Conservation (phyloP, 345 rosid species). For the Nephelium lappaceum region DNA sequence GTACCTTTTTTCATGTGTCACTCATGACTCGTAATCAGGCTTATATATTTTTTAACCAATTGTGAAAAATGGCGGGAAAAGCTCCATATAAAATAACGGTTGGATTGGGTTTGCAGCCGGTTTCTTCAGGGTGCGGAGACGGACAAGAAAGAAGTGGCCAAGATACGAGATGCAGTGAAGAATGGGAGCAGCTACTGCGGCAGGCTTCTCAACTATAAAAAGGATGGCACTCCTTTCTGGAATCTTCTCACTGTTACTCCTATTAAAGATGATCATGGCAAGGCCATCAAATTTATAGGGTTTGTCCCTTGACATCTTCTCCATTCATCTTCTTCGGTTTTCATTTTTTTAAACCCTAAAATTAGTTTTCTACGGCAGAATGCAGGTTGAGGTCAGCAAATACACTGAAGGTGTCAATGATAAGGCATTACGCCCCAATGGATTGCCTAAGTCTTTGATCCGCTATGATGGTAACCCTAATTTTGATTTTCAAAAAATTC, state of each 20-base stretch:
- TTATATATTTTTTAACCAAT: background rate
- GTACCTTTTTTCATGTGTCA: too few relatives aligned
- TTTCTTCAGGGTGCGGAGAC: slow-evolving; percentile 95
- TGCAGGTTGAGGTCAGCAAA: slow-evolving; percentile 99
- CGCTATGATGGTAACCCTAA: slow-evolving; percentile 76
- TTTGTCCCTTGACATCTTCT: slow-evolving; percentile 20
- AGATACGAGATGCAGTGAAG: slow-evolving; percentile 77
- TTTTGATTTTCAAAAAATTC: background rate
- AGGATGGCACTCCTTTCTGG: slow-evolving; percentile 92
- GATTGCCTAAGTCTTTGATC: slow-evolving; percentile 78
- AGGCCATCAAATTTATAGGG: slow-evolving; percentile 92
- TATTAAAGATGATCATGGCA: slow-evolving; percentile 80
- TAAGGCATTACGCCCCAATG: slow-evolving; percentile 82
- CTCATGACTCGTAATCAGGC: too few relatives aligned
- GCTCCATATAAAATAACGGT: background rate
- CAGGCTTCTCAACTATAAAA: slow-evolving; percentile 93
- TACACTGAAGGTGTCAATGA: slow-evolving; percentile 85
- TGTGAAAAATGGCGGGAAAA: background rate
- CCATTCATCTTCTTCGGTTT: background rate
- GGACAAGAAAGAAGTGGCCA: slow-evolving; percentile 69
- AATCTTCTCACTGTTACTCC: slow-evolving; percentile 94
- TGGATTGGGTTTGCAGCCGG: slow-evolving; percentile 61
- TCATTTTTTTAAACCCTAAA: background rate
- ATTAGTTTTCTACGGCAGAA: slow-evolving; percentile 44
- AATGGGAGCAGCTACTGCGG: slow-evolving; percentile 80